These are phyloP conservation scores for Neurospora tetraspora DNA, from an alignment of 495 filamentous ascomycete genomes.

Conservation along the genomic window DNA sequence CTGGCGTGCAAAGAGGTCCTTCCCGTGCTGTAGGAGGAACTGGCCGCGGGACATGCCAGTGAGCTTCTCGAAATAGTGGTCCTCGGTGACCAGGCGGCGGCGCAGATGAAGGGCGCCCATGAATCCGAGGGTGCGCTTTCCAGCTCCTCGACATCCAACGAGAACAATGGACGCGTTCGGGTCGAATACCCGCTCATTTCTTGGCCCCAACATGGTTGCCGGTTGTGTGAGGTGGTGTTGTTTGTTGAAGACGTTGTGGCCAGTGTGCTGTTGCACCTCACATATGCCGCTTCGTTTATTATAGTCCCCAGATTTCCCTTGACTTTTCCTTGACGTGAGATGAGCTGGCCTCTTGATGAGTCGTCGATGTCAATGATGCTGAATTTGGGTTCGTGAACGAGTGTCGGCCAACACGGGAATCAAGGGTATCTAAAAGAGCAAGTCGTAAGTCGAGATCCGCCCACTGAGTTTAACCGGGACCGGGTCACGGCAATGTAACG, in stretches of 20 bases:
- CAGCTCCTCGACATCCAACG: slow-evolving; percentile 63
- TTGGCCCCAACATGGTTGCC: slow-evolving; percentile 16
- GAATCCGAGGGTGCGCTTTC: slow-evolving; percentile 67
- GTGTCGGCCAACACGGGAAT: background rate
- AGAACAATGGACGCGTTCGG: slow-evolving; percentile 61
- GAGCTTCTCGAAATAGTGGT: slow-evolving; percentile 57
- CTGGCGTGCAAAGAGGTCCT: slow-evolving; percentile 48
- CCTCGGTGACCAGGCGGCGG: slow-evolving; percentile 60
- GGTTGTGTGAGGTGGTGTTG: background rate
- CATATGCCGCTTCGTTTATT: background rate
- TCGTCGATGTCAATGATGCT: background rate
- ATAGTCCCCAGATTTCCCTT: background rate
- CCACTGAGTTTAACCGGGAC: background rate
- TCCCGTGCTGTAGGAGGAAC: slow-evolving; percentile 52
- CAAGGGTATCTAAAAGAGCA: background rate
- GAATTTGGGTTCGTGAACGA: background rate
- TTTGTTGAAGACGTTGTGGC: background rate
- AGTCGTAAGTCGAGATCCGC: background rate
- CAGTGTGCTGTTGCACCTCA: background rate
- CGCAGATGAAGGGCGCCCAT: slow-evolving; percentile 65
- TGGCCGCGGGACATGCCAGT: slow-evolving; percentile 52
- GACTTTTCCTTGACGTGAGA: background rate
- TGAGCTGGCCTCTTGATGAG: background rate
- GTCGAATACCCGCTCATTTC: slow-evolving; percentile 42
- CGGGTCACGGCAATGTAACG: background rate